Conservation (phyloP, 2,329 filamentous ascomycete species). For the Stagonosporopsis rhizophila region DNA sequence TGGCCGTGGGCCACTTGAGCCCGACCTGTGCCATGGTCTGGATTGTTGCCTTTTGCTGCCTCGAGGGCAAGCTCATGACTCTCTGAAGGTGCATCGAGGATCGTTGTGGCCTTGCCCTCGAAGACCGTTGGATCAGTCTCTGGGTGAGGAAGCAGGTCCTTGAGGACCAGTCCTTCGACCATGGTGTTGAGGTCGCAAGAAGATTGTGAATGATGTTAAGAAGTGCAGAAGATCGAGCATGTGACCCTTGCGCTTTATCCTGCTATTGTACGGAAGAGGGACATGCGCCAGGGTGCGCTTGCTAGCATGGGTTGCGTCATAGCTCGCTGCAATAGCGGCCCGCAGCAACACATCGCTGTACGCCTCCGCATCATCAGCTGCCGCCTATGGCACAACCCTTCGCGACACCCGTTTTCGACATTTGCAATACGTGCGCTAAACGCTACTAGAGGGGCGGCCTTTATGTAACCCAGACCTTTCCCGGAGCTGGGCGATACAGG, state of each 20-base stretch:
- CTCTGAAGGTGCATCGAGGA: conserved; percentile 53
- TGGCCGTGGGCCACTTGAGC: conserved; percentile 53
- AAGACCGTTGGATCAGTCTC: conserved; percentile 41
- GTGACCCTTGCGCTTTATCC: conserved; percentile 13
- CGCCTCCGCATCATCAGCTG: conserved; percentile 21
- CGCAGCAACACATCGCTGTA: conserved; percentile 18
- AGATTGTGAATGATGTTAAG: neutral
- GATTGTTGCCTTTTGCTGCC: conserved; percentile 43
- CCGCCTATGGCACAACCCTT: conserved; percentile 11
- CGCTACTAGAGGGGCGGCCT: neutral
- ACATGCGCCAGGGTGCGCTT: conserved; percentile 13
- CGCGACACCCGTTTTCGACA: conserved; percentile 6
- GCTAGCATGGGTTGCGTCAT: conserved; percentile 27
- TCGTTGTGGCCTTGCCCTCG: conserved; percentile 38
- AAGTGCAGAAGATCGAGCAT: neutral
- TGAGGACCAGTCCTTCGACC: conserved; percentile 42
- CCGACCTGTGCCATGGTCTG: conserved; percentile 55
- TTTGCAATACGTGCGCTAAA: conserved; percentile 1
- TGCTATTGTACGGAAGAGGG: conserved; percentile 9
- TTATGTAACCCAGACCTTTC: neutral
- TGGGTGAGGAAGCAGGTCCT: conserved; percentile 47
- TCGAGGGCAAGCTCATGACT: conserved; percentile 57
- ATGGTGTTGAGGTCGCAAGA: conserved; percentile 20
- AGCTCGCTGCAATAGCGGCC: conserved; percentile 19
- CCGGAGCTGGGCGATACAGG: neutral